Base-by-base conservation (phyloP, 2,329 filamentous ascomycete species). In the Aspergillus alliaceus region DNA sequence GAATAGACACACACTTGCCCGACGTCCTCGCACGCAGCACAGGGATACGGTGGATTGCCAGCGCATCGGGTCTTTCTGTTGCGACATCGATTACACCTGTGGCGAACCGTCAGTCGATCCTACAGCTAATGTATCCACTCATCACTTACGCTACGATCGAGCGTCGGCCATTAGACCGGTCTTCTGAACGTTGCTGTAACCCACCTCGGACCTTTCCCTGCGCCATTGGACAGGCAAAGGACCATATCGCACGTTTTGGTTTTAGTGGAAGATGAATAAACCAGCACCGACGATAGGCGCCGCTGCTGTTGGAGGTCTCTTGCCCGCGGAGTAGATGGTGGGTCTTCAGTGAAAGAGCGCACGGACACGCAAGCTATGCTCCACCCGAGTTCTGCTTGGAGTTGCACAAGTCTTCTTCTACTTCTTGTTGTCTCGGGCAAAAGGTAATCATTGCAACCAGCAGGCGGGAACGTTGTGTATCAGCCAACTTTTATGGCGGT, bases 51-150 rank as follows among this genome's bases (percentile, higher is more conserved):
- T 12, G 72, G 70, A 40, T 59, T 71, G 6, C 72, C 72, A 25
- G 65, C 66, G 53, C 73, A 75, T 52, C 71, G 70, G 8, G 70
- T 72, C 55, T 75, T 75, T 35, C 73, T 64, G 42, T 59, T 64
- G 27, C 72, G 69, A 56, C 73, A 75, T 47, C 72, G 72, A 61
- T 75, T 72, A 61, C 73, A 74, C 47, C 68, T 70, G 58, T 29
- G 48, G 20, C 27, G 18, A 14, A 18, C 2, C 22, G 20, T 61
- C 40, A 61, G 57, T 35, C 12, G 9, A 15, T 18, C 18, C 12
- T 27, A 32, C 18, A 8, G 14, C 27, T 20, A 14, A 15, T 18
- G 42, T 14, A 25, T 25, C 22, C 27, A 25, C n/a, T 18, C 25
- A 14, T 24, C 24, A 60, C 67, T 27, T 64, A 71, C 64, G 69